Base-by-base conservation (phyloP, 331 rosid species). In the Erythrophleum ivorense region DNA sequence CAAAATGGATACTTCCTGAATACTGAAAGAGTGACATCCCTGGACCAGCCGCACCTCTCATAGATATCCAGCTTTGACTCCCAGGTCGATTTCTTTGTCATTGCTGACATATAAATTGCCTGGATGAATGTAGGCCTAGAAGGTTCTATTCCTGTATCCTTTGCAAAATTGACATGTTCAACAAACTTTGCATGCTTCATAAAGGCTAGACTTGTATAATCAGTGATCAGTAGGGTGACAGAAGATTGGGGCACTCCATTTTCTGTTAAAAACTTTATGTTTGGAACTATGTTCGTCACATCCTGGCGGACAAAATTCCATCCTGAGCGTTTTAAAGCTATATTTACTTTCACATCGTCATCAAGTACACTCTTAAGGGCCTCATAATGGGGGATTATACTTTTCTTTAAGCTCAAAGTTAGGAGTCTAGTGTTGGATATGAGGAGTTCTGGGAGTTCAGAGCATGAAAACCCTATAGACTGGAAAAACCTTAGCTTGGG, bases 1-100 rank as follows among this genome's bases (percentile, higher is more conserved):
- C 7, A 74, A 13, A 2, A 21, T 7, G 88, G 90, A 48, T 57
- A 13, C 79, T 19, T 84, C 41, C 53, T 60, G 75, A 82, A 84
- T 10, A 80, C 88, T 12, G 7, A 66, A 49, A 84, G 33, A 68
- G 60, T 60, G 4, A 75, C 41, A 49, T 84, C 88, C 52, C 36
- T 76, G 21, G 64, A 24, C 29, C 29, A 24, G 29, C 29, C 29
- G 29, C 29, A 0, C 29, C 29, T 24, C 29, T 24, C 29, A 24
- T 24, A 24, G 29, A 24, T 24, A 24, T 24, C 29, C 29, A 24
- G 29, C 29, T 24, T 24, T 24, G 29, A 24, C 29, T 24, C 29
- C 29, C 29, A 24, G 29, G 29, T 24, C 29, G 1, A 24, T 24
- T 24, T 24, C 29, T 24, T 24, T 24, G 29, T 24, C 29, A 24